A percentile compares a stretch with the other conserved stretches of the same genome.
Evolutionary conservation across 1,284 basidiomycete species (phyloP).

Genomic region (Serendipita sp.): DNA sequence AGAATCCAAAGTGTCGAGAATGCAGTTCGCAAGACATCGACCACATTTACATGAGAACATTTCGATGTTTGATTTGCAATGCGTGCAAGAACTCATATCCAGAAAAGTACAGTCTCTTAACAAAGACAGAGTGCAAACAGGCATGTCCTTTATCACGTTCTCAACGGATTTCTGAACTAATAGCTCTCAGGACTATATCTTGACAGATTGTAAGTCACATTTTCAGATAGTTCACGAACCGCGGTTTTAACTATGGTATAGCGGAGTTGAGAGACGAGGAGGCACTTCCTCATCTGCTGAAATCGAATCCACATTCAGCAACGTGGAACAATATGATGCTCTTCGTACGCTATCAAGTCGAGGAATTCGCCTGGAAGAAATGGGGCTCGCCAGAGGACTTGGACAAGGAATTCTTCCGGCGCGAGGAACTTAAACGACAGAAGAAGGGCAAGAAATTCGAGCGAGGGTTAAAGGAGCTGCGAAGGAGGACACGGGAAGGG

Average conservation of each 20-base stretch:
- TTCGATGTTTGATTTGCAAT: constrained; percentile 75
- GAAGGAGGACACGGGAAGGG: constrained; percentile 75
- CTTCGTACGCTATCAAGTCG: constrained; percentile 86
- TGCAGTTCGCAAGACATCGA: constrained; percentile 80
- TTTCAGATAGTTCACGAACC: too few species aligned
- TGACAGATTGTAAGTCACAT: constrained; percentile 60
- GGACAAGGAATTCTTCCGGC: constrained; percentile 75
- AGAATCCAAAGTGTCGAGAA: constrained; percentile 72
- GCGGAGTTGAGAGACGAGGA: constrained; percentile 90
- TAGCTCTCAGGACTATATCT: constrained; percentile 58
- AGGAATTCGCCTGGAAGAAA: constrained; percentile 93
- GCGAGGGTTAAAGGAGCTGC: constrained; percentile 65
- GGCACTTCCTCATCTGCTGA: constrained; percentile 82
- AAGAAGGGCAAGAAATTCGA: constrained; percentile 92
- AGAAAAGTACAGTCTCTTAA: constrained; percentile 87
- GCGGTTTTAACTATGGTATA: constrained; percentile 18
- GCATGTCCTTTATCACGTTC: constrained; percentile 27
- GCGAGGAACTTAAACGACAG: constrained; percentile 73
- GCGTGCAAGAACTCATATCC: constrained; percentile 79
- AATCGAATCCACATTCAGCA: constrained; percentile 92
- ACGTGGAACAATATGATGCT: constrained; percentile 99
- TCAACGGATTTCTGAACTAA: neutral
- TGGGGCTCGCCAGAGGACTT: constrained; percentile 91
- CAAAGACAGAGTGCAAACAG: constrained; percentile 98
- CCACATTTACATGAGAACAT: constrained; percentile 63